Evolutionary conservation across 345 rosid genomes (phyloP), one percentile per base, ranked within the genome.

Genomic region (Raphanus raphanistrum): DNA sequence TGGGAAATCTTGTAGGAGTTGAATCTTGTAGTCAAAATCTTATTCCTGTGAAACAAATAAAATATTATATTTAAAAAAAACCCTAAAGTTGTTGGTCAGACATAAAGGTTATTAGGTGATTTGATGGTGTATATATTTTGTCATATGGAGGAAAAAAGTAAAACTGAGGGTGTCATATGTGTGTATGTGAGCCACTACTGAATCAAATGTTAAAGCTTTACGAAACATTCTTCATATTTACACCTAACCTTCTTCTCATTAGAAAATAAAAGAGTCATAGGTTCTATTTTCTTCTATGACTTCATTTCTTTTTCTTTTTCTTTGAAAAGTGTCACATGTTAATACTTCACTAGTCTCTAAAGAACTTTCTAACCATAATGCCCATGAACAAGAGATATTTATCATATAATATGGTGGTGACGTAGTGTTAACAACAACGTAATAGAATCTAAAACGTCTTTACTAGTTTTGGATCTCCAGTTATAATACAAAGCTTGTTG

Each of bases 151-250:
- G 5, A 12, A 45, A 41, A 45, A 45, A 25, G 65, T 8, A 6
- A 64, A 6, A 64, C 5, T 32, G 12, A 59, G 61, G 64, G 68
- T 67, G 45, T 72, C 69, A 16, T 66, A 16, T 66, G 33, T 64
- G 50, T 65, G 50, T 29, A 12, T 45, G 81, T 58, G 63, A 72
- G 70, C 29, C 35, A 73, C 78, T 50, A 73, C 78, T 50, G 0
- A 67, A 59, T 60, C 64, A 50, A 68, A 68, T 79, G 50, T 68
- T 61, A 62, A 69, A 73, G 59, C 82, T 79, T 61, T 79, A 73
- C 35, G 50, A 48, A 79, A 79, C 78, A 79, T 79, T 73, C 82
- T 36, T 52, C 57, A 27, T 9, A 45, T 58, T 27, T 2, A 58
- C 59, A 79, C 64, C 70, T 36, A 79, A 73, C 26, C 2, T 29